Evolutionary conservation across 2,329 filamentous ascomycete genomes (phyloP).

Genomic region (Aspergillus pseudoglaucus): DNA sequence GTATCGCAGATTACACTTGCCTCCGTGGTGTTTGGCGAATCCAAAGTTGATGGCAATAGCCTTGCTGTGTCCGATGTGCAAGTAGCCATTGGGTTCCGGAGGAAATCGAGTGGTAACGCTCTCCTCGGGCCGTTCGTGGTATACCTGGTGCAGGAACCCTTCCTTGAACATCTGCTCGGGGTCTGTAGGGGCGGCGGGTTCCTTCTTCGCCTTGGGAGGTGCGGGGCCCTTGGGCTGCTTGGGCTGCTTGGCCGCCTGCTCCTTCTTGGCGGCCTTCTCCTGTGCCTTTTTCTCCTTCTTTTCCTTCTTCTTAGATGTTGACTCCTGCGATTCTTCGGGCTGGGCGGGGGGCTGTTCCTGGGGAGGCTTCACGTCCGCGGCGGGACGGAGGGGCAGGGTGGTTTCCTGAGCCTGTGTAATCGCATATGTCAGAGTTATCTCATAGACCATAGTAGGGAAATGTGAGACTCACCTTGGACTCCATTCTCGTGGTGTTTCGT

Average conservation of each 20-base stretch:
- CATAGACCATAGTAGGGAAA: no score
- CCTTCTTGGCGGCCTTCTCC: conserved; percentile 16
- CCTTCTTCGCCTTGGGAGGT: conserved; percentile 24
- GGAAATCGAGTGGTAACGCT: conserved; percentile 64
- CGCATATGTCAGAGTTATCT: no score
- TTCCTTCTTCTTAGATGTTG: conserved; percentile 41
- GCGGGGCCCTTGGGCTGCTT: conserved; percentile 43
- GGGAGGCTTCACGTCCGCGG: no score
- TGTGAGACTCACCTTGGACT: not conserved
- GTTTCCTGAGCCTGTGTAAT: no score
- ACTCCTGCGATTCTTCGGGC: conserved; percentile 34
- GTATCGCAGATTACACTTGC: conserved; percentile 69
- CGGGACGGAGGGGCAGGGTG: no score
- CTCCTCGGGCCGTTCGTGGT: conserved; percentile 55
- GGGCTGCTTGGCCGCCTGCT: conserved; percentile 17
- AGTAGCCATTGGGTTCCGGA: conserved; percentile 84
- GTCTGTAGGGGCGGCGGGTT: conserved; percentile 28
- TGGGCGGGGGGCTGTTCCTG: not conserved
- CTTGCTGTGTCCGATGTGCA: conserved; percentile 92
- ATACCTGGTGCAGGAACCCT: conserved; percentile 68
- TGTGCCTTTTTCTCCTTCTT: conserved; percentile 26
- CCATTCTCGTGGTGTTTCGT: not conserved
- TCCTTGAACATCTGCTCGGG: conserved; percentile 69
- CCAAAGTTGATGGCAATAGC: conserved; percentile 96
- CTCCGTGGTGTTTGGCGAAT: conserved; percentile 78